Evolutionary conservation across 306 rosid species (phyloP), one percentile per base, ranked within the genome.

Genomic region (Coriaria nepalensis): DNA sequence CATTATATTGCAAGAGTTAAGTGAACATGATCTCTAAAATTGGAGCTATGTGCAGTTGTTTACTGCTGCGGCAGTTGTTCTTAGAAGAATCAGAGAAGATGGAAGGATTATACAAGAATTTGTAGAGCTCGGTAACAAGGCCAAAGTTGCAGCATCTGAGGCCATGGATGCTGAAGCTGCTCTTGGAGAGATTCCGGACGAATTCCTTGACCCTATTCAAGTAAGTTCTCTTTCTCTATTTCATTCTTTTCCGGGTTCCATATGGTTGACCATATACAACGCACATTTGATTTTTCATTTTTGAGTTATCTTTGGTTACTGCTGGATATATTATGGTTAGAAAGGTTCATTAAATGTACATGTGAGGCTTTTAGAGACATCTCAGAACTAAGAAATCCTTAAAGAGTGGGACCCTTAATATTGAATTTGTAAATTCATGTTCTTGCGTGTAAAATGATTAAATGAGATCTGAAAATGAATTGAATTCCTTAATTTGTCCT

Each of bases 151-250:
- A 41, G 99, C 99, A 56, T 71, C 96, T 6, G 96, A 82, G 68
- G 96, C 96, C 55, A 73, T 79, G 94, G 99, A 86, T 41, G 45
- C 87, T 6, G 99, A 92, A 80, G 99, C 94, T 68, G 52, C 66
- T 61, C 78, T 92, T 4, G 99, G 99, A 43, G 99, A 92, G 51
- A 92, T 92, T 67, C 99, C 99, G n/a, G 99, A 92, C 7, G 99
- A 92, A 72, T 92, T 79, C 81, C 99, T 92, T 2, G 99, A 92
- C 67, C 99, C 99, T 52, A 92, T 92, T 68, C 99, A 92, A 59
- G 99, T 86, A 70, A 46, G 69, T 70, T 59, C 43, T 12, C 29
- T 20, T 20, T 33, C 2, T 54, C 33, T 53, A 41, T 37, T 46
- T 14, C 7, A 10, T 47, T n/a, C 35, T 14, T 15, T 13, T 37